A percentile compares a stretch with the other conserved stretches of the same genome.
Evolutionary conservation across 2,329 filamentous ascomycete species (phyloP).

Genomic region (Neonectria ditissima): DNA sequence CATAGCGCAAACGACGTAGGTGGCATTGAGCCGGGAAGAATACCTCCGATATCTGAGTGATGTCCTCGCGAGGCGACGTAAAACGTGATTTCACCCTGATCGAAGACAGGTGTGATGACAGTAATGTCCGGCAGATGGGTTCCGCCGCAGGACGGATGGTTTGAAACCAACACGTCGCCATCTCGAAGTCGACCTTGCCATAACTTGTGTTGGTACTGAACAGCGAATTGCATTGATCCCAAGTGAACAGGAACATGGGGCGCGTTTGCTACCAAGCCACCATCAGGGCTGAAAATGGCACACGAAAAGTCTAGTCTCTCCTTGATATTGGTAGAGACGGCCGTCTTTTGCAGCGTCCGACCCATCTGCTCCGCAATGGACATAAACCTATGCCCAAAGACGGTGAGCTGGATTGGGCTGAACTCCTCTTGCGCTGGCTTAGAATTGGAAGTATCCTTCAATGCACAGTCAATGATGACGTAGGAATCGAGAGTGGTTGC

Average conservation of each 20-base stretch:
- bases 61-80: constrained; percentile 49
- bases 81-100: constrained; percentile 49
- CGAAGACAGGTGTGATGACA: constrained; percentile 46
- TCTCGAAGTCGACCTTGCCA: constrained; percentile 73
- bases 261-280: constrained; percentile 78
- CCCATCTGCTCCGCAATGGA: constrained; percentile 87
- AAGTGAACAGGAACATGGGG: constrained; percentile 82
- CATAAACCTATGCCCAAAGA: constrained; percentile 85
- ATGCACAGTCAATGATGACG: constrained; percentile 50
- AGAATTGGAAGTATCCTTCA: constrained; percentile 33
- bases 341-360: constrained; percentile 79
- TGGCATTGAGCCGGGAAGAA: constrained; percentile 81
- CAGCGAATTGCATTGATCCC: constrained; percentile 81
- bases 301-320: constrained; percentile 84
- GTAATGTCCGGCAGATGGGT: constrained; percentile 47
- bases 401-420: constrained; percentile 78
- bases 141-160: constrained; percentile 61
- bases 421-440: constrained; percentile 57
- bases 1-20: constrained; percentile 71
- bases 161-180: constrained; percentile 81
- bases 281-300: constrained; percentile 79
- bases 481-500: constrained; percentile 50
- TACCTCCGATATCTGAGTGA: constrained; percentile 62
- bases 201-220: constrained; percentile 76
- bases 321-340: constrained; percentile 81